Evolutionary conservation across 2,329 filamentous ascomycete species (phyloP).

Genomic region (Fusarium torreyae): DNA sequence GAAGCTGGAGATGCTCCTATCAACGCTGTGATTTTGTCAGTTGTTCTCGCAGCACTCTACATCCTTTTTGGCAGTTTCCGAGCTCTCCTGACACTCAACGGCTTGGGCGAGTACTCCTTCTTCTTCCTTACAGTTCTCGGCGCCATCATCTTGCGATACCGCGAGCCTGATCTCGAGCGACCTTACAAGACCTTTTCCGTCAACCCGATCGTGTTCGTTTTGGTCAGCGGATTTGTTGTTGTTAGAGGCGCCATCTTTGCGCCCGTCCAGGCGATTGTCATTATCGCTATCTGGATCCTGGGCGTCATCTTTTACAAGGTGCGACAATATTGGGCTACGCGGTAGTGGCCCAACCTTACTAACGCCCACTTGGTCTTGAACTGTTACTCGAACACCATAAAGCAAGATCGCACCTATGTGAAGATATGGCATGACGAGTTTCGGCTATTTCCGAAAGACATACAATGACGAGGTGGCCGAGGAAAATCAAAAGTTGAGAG

Average conservation of each 20-base stretch:
- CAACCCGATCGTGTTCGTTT: conserved; percentile 67
- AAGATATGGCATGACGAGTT: too few species aligned
- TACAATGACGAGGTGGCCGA: too few species aligned
- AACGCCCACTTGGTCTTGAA: not conserved
- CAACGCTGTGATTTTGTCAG: conserved; percentile 67
- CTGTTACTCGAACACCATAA: not conserved
- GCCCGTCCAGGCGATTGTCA: conserved; percentile 66
- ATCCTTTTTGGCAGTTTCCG: conserved; percentile 74
- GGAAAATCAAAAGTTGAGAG: too few species aligned
- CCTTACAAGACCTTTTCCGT: conserved; percentile 70
- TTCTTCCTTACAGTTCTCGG: conserved; percentile 75
- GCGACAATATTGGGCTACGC: conserved; percentile 15
- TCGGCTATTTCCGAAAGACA: too few species aligned
- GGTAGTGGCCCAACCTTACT: not conserved
- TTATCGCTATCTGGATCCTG: conserved; percentile 66
- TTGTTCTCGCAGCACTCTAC: conserved; percentile 67
- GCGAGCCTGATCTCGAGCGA: conserved; percentile 67
- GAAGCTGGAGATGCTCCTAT: conserved; percentile 66
- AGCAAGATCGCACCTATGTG: too few species aligned
- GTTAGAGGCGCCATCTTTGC: conserved; percentile 72
- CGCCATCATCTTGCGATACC: conserved; percentile 68
- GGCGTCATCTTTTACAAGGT: conserved; percentile 62
- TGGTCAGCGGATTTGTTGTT: conserved; percentile 74
- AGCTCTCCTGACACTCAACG: conserved; percentile 72
- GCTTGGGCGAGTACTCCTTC: conserved; percentile 73